phyloP scores from a whole-genome alignment of 1,284 basidiomycete genomes.

The Mrakiaceae sp. region DNA sequence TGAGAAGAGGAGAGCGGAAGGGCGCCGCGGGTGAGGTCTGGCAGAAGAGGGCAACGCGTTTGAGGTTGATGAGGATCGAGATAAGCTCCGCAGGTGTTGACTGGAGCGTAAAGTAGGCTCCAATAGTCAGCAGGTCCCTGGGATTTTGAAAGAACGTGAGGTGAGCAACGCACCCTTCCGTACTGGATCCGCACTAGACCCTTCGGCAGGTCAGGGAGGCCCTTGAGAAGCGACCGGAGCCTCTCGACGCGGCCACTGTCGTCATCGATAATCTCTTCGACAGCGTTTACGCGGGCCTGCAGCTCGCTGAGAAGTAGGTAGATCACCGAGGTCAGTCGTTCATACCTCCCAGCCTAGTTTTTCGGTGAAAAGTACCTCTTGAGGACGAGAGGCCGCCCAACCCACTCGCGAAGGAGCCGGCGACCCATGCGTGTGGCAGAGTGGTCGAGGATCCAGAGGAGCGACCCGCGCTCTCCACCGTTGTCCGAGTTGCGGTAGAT shows the following conservation, averaged over 20 bases:
- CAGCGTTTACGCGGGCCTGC: constrained; percentile 65
- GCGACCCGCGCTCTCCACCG: constrained; percentile 56
- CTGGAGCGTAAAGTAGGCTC: constrained; percentile 32
- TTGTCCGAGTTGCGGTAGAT: constrained; percentile 85
- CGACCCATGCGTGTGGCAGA: constrained; percentile 82
- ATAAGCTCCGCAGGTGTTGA: constrained; percentile 77
- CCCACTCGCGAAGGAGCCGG: constrained; percentile 71
- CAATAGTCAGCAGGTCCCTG: background rate
- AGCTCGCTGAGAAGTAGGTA: constrained; percentile 43
- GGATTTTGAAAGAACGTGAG: background rate
- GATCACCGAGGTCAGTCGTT: background rate
- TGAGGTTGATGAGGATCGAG: constrained; percentile 61
- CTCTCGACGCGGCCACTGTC: constrained; percentile 43
- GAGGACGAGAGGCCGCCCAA: constrained; percentile 72
- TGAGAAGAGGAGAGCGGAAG: constrained; percentile 56
- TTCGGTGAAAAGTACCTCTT: constrained; percentile 36
- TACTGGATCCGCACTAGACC: constrained; percentile 85
- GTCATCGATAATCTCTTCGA: constrained; percentile 64
- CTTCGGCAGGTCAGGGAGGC: constrained; percentile 76
- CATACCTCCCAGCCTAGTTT: background rate
- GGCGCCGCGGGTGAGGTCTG: constrained; percentile 41
- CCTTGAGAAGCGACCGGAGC: constrained; percentile 57
- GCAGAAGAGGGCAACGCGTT: constrained; percentile 60
- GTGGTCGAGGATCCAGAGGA: constrained; percentile 77
- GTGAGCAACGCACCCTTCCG: constrained; percentile 48